These are phyloP conservation scores for Acanthamoeba divionensis DNA, from an alignment of 208 protist species.

Conservation along the genomic window DNA sequence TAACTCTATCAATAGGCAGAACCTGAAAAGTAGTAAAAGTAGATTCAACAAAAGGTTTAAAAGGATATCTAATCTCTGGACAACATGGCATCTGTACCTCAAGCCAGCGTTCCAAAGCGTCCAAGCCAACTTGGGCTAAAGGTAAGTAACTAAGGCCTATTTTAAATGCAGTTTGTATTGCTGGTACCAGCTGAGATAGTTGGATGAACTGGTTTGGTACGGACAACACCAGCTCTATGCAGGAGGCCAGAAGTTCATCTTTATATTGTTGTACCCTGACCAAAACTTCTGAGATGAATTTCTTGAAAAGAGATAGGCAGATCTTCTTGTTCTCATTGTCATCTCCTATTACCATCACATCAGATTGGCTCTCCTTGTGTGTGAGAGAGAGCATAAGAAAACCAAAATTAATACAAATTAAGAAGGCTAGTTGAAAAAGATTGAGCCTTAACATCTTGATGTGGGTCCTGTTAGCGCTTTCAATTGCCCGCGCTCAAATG, in stretches of 20 bases:
- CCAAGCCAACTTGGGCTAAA: slow-evolving; percentile 66
- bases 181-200: slow-evolving; percentile 48
- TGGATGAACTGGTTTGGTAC: slow-evolving; percentile 49
- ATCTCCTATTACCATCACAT: slow-evolving; percentile 11
- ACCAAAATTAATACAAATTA: not conserved
- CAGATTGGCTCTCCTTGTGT: not conserved
- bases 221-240: slow-evolving; percentile 46
- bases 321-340: slow-evolving; percentile 39
- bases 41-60: not conserved
- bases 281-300: slow-evolving; percentile 43
- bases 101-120: slow-evolving; percentile 71
- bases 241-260: slow-evolving; percentile 32
- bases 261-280: slow-evolving; percentile 52
- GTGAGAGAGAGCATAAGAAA: not conserved
- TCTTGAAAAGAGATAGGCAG: slow-evolving; percentile 44
- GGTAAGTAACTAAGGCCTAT: slow-evolving; percentile 70
- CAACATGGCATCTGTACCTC: not conserved
- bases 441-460: too few species aligned
- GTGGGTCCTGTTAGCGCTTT: too few species aligned
- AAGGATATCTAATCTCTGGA: not conserved
- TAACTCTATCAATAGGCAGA: slow-evolving; percentile 41
- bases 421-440: not conserved
- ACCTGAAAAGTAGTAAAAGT: not conserved
- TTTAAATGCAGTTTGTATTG: slow-evolving; percentile 63
- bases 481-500: too few species aligned